Conservation (phyloP, 2,329 filamentous ascomycete genomes). For the Elsinoe perseae region DNA sequence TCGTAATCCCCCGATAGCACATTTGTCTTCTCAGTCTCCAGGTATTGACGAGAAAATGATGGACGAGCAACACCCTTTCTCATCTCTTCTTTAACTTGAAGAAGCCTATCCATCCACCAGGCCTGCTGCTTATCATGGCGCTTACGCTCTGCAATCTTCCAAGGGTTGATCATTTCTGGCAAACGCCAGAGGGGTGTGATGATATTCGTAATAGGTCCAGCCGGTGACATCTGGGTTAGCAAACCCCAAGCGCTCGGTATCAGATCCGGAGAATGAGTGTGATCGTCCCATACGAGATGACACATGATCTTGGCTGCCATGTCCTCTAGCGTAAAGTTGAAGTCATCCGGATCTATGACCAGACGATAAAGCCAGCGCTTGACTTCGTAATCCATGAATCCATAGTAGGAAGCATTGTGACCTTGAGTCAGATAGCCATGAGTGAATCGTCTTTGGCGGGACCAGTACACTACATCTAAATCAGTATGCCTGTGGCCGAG, state of each 20-base stretch:
- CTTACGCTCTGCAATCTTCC: conserved; percentile 47
- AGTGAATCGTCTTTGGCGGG: conserved; percentile 47
- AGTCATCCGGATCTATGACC: conserved; percentile 45
- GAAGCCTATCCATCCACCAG: conserved; percentile 46
- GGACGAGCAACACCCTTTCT: conserved; percentile 34
- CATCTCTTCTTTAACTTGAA: conserved; percentile 34
- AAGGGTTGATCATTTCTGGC: conserved; percentile 44
- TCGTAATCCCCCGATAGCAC: conserved; percentile 31
- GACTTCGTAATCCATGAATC: conserved; percentile 46
- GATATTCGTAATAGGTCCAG: conserved; percentile 51
- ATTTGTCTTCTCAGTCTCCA: conserved; percentile 34
- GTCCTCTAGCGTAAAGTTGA: conserved; percentile 46
- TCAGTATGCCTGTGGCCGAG: conserved; percentile 17
- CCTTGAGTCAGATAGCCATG: conserved; percentile 45
- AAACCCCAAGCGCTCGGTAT: conserved; percentile 50
- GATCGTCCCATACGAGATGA: conserved; percentile 48
- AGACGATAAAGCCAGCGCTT: conserved; percentile 47
- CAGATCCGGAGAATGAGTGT: conserved; percentile 41
- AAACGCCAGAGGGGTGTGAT: conserved; percentile 49
- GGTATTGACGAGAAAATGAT: conserved; percentile 37
- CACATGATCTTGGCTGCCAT: conserved; percentile 53
- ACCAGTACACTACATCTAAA: conserved; percentile 42
- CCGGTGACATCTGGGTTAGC: conserved; percentile 51
- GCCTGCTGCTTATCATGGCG: conserved; percentile 47
- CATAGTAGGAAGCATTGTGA: conserved; percentile 38